phyloP scores from a whole-genome alignment of 1,284 basidiomycete species.

The Chalciporus piperatoides region DNA sequence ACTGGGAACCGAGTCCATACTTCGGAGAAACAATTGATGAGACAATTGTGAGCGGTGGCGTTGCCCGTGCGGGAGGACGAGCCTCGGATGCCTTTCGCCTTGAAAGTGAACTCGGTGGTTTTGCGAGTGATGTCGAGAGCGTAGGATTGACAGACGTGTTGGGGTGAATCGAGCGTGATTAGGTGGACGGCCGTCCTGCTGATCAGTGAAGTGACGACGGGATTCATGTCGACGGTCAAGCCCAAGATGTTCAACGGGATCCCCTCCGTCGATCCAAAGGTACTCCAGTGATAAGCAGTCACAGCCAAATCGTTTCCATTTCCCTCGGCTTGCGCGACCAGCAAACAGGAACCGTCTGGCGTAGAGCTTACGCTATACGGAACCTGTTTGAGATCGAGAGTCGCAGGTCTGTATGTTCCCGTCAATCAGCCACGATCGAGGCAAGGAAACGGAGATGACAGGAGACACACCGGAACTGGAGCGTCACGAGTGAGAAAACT shows the following conservation, averaged over 20 bases:
- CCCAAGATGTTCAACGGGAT: conserved; percentile 14
- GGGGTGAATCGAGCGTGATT: conserved; percentile 35
- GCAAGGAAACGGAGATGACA: not conserved
- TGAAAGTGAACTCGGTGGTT: conserved; percentile 53
- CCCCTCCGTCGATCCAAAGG: conserved; percentile 23
- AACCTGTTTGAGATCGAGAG: conserved; percentile 17
- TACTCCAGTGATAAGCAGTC: conserved; percentile 26
- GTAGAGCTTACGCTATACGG: conserved; percentile 34
- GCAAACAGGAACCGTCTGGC: conserved; percentile 52
- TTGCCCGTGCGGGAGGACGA: conserved; percentile 21
- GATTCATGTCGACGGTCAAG: not conserved
- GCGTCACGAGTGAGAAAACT: conserved; percentile 48
- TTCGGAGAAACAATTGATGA: conserved; percentile 57
- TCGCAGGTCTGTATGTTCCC: conserved; percentile 17
- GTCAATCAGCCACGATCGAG: not conserved
- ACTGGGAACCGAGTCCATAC: conserved; percentile 65
- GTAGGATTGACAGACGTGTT: conserved; percentile 37
- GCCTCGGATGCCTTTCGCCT: conserved; percentile 30
- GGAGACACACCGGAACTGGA: conserved; percentile 45
- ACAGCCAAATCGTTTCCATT: conserved; percentile 14
- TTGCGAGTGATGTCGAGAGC: conserved; percentile 51
- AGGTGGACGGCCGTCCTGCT: conserved; percentile 42
- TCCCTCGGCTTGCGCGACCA: conserved; percentile 32
- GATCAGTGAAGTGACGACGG: conserved; percentile 43
- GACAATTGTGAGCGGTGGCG: conserved; percentile 39